These are phyloP conservation scores for Scedosporium minutisporum DNA, from an alignment of 2,329 filamentous ascomycete species.

Conservation along the genomic window DNA sequence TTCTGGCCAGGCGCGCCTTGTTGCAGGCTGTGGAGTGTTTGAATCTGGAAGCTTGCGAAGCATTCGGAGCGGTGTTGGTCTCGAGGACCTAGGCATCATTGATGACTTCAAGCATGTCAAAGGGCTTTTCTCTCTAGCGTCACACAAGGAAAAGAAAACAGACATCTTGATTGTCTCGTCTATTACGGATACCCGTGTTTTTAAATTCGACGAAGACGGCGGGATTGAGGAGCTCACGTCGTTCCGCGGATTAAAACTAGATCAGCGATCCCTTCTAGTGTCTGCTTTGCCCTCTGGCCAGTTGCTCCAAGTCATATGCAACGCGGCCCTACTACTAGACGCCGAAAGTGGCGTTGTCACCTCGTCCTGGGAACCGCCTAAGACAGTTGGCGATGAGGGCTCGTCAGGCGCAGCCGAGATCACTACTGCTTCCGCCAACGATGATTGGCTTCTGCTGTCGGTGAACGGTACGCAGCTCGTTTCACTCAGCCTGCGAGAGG, in stretches of 20 bases:
- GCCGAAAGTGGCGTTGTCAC: conserved; percentile 42
- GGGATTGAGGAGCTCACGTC: conserved; percentile 79
- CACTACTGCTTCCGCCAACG: conserved; percentile 68
- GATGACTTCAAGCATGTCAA: conserved; percentile 68
- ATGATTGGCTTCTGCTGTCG: conserved; percentile 60
- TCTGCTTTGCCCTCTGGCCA: conserved; percentile 53
- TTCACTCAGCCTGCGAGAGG: conserved; percentile 53
- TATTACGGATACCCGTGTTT: conserved; percentile 72
- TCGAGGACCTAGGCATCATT: conserved; percentile 77
- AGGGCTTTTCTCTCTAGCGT: conserved; percentile 60
- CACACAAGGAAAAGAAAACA: conserved; percentile 34
- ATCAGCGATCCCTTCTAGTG: conserved; percentile 62
- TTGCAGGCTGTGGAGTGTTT: conserved; percentile 85
- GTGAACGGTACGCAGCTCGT: conserved; percentile 65
- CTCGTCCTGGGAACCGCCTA: conserved; percentile 47
- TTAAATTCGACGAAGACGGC: conserved; percentile 63
- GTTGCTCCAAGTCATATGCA: conserved; percentile 68
- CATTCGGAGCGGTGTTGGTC: conserved; percentile 84
- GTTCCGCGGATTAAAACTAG: conserved; percentile 61
- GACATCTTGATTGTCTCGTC: conserved; percentile 77
- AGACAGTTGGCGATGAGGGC: conserved; percentile 29
- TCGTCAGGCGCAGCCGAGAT: conserved; percentile 36
- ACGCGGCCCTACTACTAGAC: conserved; percentile 52
- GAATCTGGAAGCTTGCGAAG: conserved; percentile 81
- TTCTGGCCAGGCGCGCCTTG: conserved; percentile 85